Base-by-base conservation (phyloP, 805 yeast genomes). In the Lipomyces lipofer region DNA sequence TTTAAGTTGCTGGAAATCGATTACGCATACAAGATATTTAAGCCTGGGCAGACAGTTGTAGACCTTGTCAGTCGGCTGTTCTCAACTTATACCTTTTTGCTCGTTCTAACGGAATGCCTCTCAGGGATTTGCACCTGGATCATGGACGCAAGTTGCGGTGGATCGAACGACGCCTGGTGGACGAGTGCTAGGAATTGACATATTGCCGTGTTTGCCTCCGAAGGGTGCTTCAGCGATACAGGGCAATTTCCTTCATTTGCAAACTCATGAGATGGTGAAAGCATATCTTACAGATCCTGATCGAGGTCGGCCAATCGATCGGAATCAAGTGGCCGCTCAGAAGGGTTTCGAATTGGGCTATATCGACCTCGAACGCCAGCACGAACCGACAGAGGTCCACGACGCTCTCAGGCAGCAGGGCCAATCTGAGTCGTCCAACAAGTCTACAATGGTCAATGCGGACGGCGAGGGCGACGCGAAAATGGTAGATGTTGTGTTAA, bases 111-210 rank as follows among this genome's bases (percentile, higher is more conserved):
- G 13, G 13, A 36, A 36, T 19, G 22, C 24, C 15, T 24, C 22
- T 21, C 21, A 65, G 68, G 78, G 97, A 0, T 90, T 83, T 68
- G 95, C 96, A 0, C 97, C 97, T 0, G 97, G 97, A 0, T 90
- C 96, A 2, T 89, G 97, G 97, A 81, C 92, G 7, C 96, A 89
- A 67, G 91, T 88, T 1, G 91, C 92, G 0, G 71, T 78, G 7
- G 80, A 79, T 49, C 68, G 78, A 51, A 76, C 82, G 1, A 65
- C 69, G 17, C 76, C 77, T 1, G 66, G 71, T 1, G 85, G 89
- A 0, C 72, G 76, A 19, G 81, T 89, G 2, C 66, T 89, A 10
- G 97, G 97, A 4, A 87, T 90, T 9, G 97, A 94, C 70, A 75
- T 94, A 30, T 74, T 92, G 19, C 85, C 88, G 6, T 80, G 84